Percentiles rank a stretch among this genome's conserved stretches.
phyloP scores from a whole-genome alignment of 352 stramenopile species.

The Phytopythium kandeliae region DNA sequence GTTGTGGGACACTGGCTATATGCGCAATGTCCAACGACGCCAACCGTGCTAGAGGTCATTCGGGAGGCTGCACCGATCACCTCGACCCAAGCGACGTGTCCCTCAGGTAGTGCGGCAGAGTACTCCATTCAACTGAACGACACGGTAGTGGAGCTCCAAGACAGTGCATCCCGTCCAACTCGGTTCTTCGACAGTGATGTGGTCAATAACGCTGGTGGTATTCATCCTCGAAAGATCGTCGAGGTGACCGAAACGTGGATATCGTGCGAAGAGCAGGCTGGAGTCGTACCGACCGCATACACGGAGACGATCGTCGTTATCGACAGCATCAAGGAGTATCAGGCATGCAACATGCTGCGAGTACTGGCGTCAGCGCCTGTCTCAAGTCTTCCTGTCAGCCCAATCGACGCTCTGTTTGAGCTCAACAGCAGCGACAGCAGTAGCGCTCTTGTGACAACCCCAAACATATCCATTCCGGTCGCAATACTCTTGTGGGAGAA shows the following conservation, averaged over 20 bases:
- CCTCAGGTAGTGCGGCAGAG: constrained; percentile 3
- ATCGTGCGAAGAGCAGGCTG: constrained; percentile 16
- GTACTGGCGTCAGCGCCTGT: constrained; percentile 18
- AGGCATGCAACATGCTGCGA: constrained; percentile 47
- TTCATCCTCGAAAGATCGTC: constrained; percentile 33
- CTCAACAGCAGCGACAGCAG: constrained; percentile 24
- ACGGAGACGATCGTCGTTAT: constrained; percentile 21
- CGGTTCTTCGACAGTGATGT: constrained; percentile 43
- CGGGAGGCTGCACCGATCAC: constrained; percentile 11
- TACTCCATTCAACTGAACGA: constrained; percentile 27
- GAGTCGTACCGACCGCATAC: constrained; percentile 11
- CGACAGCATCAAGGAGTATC: constrained; percentile 26
- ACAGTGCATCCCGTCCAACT: constrained; percentile 32
- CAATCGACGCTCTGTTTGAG: constrained; percentile 44
- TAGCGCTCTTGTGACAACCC: constrained; percentile 5
- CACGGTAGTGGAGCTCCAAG: constrained; percentile 31
- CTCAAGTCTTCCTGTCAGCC: constrained; percentile 14
- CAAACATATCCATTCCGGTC: constrained; percentile 28
- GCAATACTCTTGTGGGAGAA: constrained; percentile 31
- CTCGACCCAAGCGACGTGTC: constrained; percentile 21
- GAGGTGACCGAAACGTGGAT: constrained; percentile 33
- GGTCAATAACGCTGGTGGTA: constrained; percentile 30
- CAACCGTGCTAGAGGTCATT: constrained; percentile 13
- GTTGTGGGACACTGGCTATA: constrained; percentile 64
- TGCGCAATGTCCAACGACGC: constrained; percentile 36